Evolutionary conservation across 2,329 filamentous ascomycete genomes (phyloP).

Genomic region (Fusarium siculi): DNA sequence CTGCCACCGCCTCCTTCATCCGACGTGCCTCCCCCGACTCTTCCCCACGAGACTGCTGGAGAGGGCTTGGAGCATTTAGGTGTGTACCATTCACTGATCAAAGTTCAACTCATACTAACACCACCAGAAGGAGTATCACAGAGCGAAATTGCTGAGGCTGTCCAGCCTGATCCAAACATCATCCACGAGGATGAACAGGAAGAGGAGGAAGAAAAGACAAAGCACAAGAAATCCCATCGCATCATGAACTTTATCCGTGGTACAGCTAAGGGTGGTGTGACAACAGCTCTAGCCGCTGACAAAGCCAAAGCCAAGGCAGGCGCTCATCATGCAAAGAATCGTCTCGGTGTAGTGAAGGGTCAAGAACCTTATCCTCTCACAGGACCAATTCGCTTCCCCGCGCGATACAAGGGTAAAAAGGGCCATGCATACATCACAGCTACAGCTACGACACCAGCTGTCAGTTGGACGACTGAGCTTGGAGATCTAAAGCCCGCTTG

Average conservation of each 20-base stretch:
- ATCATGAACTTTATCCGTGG: conserved; percentile 74
- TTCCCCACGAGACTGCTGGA: conserved; percentile 58
- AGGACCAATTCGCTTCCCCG: conserved; percentile 82
- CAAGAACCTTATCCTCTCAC: conserved; percentile 55
- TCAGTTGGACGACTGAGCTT: conserved; percentile 71
- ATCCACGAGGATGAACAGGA: conserved; percentile 50
- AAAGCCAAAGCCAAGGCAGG: conserved; percentile 72
- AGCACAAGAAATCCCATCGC: conserved; percentile 54
- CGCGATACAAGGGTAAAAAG: conserved; percentile 74
- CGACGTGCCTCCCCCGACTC: conserved; percentile 49
- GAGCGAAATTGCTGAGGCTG: conserved; percentile 74
- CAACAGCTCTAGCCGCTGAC: conserved; percentile 77
- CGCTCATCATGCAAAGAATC: conserved; percentile 71
- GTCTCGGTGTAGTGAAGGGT: conserved; percentile 73
- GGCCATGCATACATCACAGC: conserved; percentile 78
- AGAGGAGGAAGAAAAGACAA: conserved; percentile 60
- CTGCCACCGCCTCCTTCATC: conserved; percentile 68
- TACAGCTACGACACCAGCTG: conserved; percentile 72
- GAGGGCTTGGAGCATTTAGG: conserved; percentile 51
- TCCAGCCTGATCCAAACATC: conserved; percentile 56
- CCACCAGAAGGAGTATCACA: conserved; percentile 60
- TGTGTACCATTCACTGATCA: conserved; percentile 30
- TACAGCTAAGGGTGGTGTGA: conserved; percentile 76
- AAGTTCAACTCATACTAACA: conserved; percentile 28
- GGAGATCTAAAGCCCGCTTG: conserved; percentile 70